phyloP scores from a whole-genome alignment of 2,329 filamentous ascomycete genomes.

The Paradendryphiella salina region DNA sequence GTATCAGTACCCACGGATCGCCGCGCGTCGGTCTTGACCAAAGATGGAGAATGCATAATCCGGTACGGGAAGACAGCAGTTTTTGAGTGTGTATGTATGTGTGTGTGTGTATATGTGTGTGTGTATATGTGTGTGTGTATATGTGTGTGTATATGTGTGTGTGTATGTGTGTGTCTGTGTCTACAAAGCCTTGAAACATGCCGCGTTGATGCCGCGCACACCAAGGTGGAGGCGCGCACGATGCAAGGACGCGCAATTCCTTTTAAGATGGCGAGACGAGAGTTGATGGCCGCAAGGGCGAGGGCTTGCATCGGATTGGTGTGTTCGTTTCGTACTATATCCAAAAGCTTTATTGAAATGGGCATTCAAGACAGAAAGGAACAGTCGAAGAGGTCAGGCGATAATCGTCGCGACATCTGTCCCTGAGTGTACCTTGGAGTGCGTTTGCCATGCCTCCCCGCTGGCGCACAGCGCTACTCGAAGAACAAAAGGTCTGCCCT shows the following conservation, averaged over 20 bases:
- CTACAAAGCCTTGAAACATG: slow-evolving; percentile 1
- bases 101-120: too few species aligned
- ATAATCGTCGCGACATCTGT: background rate
- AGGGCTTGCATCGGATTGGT: background rate
- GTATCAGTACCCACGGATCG: background rate
- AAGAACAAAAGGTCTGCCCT: slow-evolving; percentile 3
- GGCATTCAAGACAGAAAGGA: slow-evolving; percentile 8
- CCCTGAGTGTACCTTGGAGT: background rate
- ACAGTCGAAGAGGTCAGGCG: background rate
- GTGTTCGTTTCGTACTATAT: background rate
- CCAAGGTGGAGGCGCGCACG: slow-evolving; percentile 9
- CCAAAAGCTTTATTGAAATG: background rate
- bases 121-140: too few species aligned
- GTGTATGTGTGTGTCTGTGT: too few species aligned
- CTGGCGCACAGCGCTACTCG: background rate
- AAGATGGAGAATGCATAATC: too few species aligned
- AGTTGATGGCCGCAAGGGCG: background rate
- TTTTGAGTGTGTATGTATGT: too few species aligned
- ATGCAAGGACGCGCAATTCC: slow-evolving; percentile 2
- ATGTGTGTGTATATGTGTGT: too few species aligned
- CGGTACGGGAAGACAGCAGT: slow-evolving; percentile 5
- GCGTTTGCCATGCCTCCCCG: background rate
- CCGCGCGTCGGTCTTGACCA: background rate
- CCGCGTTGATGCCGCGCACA: slow-evolving; percentile 4
- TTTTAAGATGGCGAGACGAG: slow-evolving; percentile 5